These are phyloP conservation scores for Grifola frondosa DNA, from an alignment of 1,284 basidiomycete species.

Conservation along the genomic window DNA sequence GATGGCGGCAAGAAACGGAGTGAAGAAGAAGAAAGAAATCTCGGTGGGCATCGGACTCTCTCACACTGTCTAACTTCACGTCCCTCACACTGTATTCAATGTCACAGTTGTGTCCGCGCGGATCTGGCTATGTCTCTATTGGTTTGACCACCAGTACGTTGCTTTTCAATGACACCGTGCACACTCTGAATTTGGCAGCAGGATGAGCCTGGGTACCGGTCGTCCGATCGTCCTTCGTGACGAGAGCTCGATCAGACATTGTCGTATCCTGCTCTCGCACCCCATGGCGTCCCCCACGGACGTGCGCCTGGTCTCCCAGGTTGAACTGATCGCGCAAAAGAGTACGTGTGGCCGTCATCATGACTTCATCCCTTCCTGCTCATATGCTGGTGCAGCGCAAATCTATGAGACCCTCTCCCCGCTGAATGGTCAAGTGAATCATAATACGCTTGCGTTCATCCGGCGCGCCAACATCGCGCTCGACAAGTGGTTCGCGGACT, in stretches of 20 bases:
- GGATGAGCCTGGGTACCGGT: constrained; percentile 89
- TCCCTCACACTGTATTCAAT: constrained; percentile 8
- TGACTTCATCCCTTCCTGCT: too few species aligned
- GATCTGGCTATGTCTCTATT: constrained; percentile 93
- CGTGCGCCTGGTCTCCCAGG: constrained; percentile 80
- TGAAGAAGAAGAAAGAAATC: constrained; percentile 83
- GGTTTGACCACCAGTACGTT: constrained; percentile 87
- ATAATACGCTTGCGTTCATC: constrained; percentile 82
- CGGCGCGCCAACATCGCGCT: constrained; percentile 81
- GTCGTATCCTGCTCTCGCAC: constrained; percentile 77
- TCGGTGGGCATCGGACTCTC: constrained; percentile 49
- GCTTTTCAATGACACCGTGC: constrained; percentile 11
- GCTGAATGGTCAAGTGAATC: constrained; percentile 83
- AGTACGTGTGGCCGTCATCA: constrained; percentile 45
- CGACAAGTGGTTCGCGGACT: constrained; percentile 88
- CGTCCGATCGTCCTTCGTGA: constrained; percentile 87
- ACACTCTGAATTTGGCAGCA: constrained; percentile 32
- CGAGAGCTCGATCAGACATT: constrained; percentile 83
- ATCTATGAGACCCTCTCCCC: constrained; percentile 88
- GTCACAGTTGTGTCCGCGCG: constrained; percentile 80
- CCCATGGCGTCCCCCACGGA: constrained; percentile 88
- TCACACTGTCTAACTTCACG: too few species aligned
- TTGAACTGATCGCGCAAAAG: constrained; percentile 91
- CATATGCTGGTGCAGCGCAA: constrained; percentile 61
- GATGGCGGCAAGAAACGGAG: constrained; percentile 58